Percentiles rank a stretch among this genome's conserved stretches.
Evolutionary conservation across 2,329 filamentous ascomycete species (phyloP).

Genomic region (Fusarium torreyae): DNA sequence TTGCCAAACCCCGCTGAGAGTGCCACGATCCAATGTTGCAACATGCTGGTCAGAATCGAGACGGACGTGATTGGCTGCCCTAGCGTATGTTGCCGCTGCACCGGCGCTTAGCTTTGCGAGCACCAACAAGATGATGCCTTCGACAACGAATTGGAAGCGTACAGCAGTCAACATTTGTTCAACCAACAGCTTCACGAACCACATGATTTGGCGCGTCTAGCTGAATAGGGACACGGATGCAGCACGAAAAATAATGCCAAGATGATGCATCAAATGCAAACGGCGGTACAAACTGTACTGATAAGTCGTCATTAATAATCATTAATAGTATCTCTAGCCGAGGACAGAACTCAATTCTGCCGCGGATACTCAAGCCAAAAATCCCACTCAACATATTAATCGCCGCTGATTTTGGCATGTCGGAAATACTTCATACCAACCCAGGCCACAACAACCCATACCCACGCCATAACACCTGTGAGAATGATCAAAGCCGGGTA

Average conservation of each 20-base stretch:
- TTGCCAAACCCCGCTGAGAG: slow-evolving; percentile 26
- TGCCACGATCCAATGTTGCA: slow-evolving; percentile 29
- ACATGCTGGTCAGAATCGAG: slow-evolving; percentile 14
- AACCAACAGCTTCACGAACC: slow-evolving; percentile 21
- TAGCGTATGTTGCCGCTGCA: slow-evolving; percentile 34
- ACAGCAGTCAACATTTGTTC: slow-evolving; percentile 19
- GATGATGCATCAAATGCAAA: slow-evolving; percentile 1
- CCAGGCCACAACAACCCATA: slow-evolving; percentile 98
- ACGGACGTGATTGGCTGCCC: slow-evolving; percentile 25
- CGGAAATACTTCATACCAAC: slow-evolving; percentile 99
- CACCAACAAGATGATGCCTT: slow-evolving; percentile 17
- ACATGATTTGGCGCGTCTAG: slow-evolving; percentile 10
- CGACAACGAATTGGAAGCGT: slow-evolving; percentile 15
- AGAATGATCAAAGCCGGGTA: slow-evolving; percentile 95
- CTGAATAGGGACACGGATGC: slow-evolving; percentile 16
- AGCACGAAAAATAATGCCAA: not conserved
- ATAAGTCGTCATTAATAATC: slow-evolving; percentile 32
- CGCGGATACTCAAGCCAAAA: not conserved
- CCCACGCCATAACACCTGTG: slow-evolving; percentile 97
- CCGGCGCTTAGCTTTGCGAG: slow-evolving; percentile 37
- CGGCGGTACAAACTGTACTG: not conserved
- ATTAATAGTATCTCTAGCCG: slow-evolving; percentile 12
- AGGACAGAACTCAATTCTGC: slow-evolving; percentile 19
- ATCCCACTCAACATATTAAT: slow-evolving; percentile 58
- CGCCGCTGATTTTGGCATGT: slow-evolving; percentile 88